Evolutionary conservation across 768 basidiomycete genomes (phyloP).

Genomic region (Porphyrellus cyaneotinctus): DNA sequence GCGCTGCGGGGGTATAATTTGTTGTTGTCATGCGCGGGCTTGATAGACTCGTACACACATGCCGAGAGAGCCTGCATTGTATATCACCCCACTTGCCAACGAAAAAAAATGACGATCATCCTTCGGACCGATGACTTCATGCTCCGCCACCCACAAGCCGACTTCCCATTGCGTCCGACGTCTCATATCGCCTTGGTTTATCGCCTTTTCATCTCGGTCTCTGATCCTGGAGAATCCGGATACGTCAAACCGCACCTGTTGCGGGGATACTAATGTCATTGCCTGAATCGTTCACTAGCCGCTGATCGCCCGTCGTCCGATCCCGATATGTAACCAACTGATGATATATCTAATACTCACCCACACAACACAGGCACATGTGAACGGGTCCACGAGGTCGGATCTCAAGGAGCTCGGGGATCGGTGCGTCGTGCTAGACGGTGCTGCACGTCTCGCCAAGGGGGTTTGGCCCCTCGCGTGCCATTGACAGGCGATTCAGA

Average conservation of each 20-base stretch:
- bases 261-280: neutral
- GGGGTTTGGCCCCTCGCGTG: neutral
- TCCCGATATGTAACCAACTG: slow-evolving; percentile 16
- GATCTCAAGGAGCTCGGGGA: slow-evolving; percentile 9
- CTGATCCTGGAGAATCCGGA: slow-evolving; percentile 23
- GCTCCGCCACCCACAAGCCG: slow-evolving; percentile 2
- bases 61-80: slow-evolving; percentile 28
- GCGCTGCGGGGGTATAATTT: slow-evolving; percentile 9
- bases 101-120: neutral
- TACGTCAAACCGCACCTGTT: neutral
- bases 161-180: slow-evolving; percentile 1
- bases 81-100: slow-evolving; percentile 10
- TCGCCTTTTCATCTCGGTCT: slow-evolving; percentile 22
- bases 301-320: slow-evolving; percentile 16
- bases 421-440: neutral
- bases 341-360: neutral
- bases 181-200: neutral
- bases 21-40: slow-evolving; percentile 23
- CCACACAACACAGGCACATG: neutral
- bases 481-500: neutral
- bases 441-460: neutral
- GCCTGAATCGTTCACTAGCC: slow-evolving; percentile 1
- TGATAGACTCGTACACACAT: slow-evolving; percentile 24
- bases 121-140: slow-evolving; percentile 30
- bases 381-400: slow-evolving; percentile 10